A percentile compares a stretch with the other conserved stretches of the same genome.
Conservation (phyloP, 768 basidiomycete species). For the Hysterangium stoloniferum region DNA sequence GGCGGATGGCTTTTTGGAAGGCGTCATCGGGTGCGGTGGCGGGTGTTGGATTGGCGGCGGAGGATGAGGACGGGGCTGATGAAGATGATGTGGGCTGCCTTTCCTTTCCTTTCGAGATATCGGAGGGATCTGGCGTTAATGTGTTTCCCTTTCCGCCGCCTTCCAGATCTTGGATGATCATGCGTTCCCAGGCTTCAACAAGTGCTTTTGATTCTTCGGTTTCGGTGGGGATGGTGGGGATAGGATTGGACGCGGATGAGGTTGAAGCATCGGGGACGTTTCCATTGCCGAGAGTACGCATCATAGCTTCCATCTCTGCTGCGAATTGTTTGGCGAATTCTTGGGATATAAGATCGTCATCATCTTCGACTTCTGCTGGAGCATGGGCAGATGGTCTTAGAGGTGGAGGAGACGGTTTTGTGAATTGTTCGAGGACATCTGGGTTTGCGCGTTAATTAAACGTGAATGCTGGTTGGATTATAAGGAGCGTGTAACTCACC, state of each 20-base stretch:
- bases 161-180: constrained; percentile 59
- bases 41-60: constrained; percentile 9
- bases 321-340: constrained; percentile 36
- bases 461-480: background rate
- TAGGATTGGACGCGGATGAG: constrained; percentile 16
- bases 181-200: constrained; percentile 53
- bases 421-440: constrained; percentile 47
- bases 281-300: constrained; percentile 38
- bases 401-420: constrained; percentile 13
- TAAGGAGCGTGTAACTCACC: constrained; percentile 25
- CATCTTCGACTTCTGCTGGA: constrained; percentile 9
- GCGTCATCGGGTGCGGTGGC: constrained; percentile 23
- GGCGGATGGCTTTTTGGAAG: constrained; percentile 65
- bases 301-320: constrained; percentile 36
- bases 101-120: constrained; percentile 14
- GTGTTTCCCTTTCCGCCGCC: constrained; percentile 23
- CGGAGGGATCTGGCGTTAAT: too few relatives aligned
- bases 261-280: constrained; percentile 9
- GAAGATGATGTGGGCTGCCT: constrained; percentile 1
- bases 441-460: constrained; percentile 12
- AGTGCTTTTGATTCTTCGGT: constrained; percentile 15
- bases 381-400: constrained; percentile 13
- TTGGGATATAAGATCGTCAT: constrained; percentile 19
- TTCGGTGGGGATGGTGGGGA: constrained; percentile 8
- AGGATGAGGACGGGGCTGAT: background rate